Base-by-base conservation (phyloP, 768 basidiomycete species). In the Pleurotus pulmonarius region DNA sequence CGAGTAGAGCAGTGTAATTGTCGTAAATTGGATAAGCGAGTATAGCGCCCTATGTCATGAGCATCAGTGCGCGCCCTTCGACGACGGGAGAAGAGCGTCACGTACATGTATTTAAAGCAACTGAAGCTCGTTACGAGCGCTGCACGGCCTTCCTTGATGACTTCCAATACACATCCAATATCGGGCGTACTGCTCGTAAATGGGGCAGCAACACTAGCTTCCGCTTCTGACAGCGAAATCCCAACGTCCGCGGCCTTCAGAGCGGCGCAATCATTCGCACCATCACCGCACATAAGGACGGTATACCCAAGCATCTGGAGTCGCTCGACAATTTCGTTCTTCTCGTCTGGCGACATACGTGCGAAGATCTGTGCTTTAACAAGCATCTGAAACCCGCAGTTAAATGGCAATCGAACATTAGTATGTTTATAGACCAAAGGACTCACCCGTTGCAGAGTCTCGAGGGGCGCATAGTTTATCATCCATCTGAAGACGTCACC, bases 51-150 rank as follows among this genome's bases (percentile, higher is more conserved):
- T 98, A 41, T 24, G 63, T 15, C 60, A 38, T 41, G 45, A 54
- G 53, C 49, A 49, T 67, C 41, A 60, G 62, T 34, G 25, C 5
- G 20, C 24, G 45, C 20, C 29, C 26, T 45, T 34, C 13, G 9
- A n/a, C 18, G 49, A 41, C 18, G 46, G 9, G 29, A 26, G 40
- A 37, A 12, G 45, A 18, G 29, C 13, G 4, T 24, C 37, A 77
- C 92, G 70, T 63, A 95, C 96, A 99, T 99, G 66, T 98, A 99
- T 72, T 99, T 99, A 85, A 99, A 99, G 74, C 96, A 98, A 62
- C 94, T 95, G 73, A 99, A 99, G 69, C 94, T 96, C 1, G 97
- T 98, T 53, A 97, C 96, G 53, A 99, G 77, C 1, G 97, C 96
- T 6, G 94, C 92, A 44, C 97, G 81, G 6, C 97, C 97, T 67